Evolutionary conservation across 23 red algal species (phyloP), one percentile per base, ranked within the genome.

Genomic region (Rhodosorus marinus): DNA sequence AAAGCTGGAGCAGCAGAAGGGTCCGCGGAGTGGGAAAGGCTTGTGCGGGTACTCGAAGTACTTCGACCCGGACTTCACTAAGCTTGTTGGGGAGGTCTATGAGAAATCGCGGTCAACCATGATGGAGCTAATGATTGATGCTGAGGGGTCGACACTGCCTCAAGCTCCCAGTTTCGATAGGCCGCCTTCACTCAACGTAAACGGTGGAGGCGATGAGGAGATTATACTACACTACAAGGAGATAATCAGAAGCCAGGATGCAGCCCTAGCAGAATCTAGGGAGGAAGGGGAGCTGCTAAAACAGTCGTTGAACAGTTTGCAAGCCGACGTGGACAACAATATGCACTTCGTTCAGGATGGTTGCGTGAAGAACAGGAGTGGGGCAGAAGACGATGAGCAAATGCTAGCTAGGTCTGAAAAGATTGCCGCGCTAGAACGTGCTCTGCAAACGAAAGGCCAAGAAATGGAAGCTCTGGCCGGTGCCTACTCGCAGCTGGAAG

Each of bases 161-260:
- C n/a, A n/a, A n/a, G n/a, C n/a, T n/a, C n/a, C n/a, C n/a, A n/a
- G n/a, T n/a, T n/a, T n/a, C n/a, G n/a, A n/a, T n/a, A n/a, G n/a
- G n/a, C n/a, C n/a, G n/a, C n/a, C n/a, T n/a, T n/a, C n/a, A n/a
- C n/a, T n/a, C n/a, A 36, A 8, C 25, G 55, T 43, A 11, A 43
- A 43, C 20, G 25, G 5, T 23, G 29, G 5, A 4, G 55, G 25
- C 8, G 4, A 14, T 64, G 59, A 64, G 15, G 8, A 21, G 29
- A 24, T 38, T 6, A 64, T 47, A 26, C 31, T 26, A 46, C 27
- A 64, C 15, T 92, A 92, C 66, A 92, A 92, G 50, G 60, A 77
- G 58, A 45, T 92, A 5, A 92, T 92, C 48, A 64, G 82, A 8
- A 23, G 42, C 57, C 82, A 92, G 47, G 82, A 92, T 35, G 62